A percentile compares a stretch with the other conserved stretches of the same genome.
phyloP scores from a whole-genome alignment of 768 basidiomycete genomes.

The Pluteus cervinus region DNA sequence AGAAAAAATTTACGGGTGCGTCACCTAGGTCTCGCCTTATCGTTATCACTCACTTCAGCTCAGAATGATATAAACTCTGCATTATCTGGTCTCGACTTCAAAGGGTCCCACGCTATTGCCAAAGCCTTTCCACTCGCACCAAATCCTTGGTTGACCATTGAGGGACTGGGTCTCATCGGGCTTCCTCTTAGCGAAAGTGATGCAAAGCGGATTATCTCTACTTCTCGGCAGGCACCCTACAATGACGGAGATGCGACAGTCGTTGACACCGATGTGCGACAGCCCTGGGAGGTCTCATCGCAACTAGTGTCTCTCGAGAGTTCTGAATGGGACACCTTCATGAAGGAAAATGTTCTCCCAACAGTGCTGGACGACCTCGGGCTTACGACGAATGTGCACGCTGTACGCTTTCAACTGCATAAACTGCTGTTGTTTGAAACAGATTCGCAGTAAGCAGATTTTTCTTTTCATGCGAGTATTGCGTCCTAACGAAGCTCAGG shows the following conservation, averaged over 20 bases:
- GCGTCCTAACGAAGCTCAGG: conserved; percentile 9
- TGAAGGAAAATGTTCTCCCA: conserved; percentile 7
- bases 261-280: conserved; percentile 21
- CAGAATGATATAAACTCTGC: no score
- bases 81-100: conserved; percentile 15
- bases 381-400: conserved; percentile 8
- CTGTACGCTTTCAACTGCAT: conserved; percentile 22
- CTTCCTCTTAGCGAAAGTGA: conserved; percentile 30
- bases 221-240: conserved; percentile 21
- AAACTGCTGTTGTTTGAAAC: conserved; percentile 32
- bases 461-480: neutral
- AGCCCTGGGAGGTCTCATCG: conserved; percentile 29
- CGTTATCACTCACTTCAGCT: no score
- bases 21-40: no score
- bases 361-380: conserved; percentile 19
- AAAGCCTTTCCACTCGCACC: conserved; percentile 20
- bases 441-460: conserved; percentile 25
- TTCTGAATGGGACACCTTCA: conserved; percentile 5
- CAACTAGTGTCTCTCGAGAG: conserved; percentile 19
- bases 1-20: no score
- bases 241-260: conserved; percentile 22
- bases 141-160: conserved; percentile 28
- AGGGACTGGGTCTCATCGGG: conserved; percentile 29
- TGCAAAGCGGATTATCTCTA: conserved; percentile 22
- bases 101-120: conserved; percentile 18